Conservation (phyloP, 371 early-diverging fungal species). For the Mortierella sp. region DNA sequence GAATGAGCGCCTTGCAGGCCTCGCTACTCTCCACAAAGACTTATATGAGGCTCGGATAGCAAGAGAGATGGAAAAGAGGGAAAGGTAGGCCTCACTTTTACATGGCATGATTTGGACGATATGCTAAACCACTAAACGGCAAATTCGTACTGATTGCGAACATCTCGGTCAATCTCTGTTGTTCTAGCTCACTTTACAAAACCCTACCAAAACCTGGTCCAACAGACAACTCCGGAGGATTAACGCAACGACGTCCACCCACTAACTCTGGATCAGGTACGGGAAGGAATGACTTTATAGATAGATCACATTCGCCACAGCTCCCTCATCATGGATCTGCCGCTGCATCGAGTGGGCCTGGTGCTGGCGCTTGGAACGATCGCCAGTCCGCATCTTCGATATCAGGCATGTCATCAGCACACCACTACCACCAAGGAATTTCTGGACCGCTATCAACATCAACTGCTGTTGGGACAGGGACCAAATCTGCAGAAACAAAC, state of each 20-base stretch:
- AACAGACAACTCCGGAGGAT: not conserved
- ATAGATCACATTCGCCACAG: too few species aligned
- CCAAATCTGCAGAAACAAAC: too few species aligned
- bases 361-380: too few species aligned
- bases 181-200: slow-evolving; percentile 32
- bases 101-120: not conserved
- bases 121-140: not conserved
- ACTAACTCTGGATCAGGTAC: too few species aligned
- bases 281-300: too few species aligned
- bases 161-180: not conserved
- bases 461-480: not conserved
- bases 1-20: slow-evolving; percentile 41
- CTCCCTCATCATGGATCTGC: too few species aligned
- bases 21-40: slow-evolving; percentile 51
- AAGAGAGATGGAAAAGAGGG: slow-evolving; percentile 48
- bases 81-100: slow-evolving; percentile 27
- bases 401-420: slow-evolving; percentile 37
- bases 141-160: not conserved
- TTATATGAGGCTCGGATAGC: slow-evolving; percentile 49
- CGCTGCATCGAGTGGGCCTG: too few species aligned
- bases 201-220: slow-evolving; percentile 37
- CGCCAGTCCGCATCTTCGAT: not conserved
- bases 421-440: slow-evolving; percentile 25
- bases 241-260: too few species aligned
- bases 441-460: not conserved